Base-by-base conservation (phyloP, 1,284 basidiomycete species). In the Cerioporus squamosus region DNA sequence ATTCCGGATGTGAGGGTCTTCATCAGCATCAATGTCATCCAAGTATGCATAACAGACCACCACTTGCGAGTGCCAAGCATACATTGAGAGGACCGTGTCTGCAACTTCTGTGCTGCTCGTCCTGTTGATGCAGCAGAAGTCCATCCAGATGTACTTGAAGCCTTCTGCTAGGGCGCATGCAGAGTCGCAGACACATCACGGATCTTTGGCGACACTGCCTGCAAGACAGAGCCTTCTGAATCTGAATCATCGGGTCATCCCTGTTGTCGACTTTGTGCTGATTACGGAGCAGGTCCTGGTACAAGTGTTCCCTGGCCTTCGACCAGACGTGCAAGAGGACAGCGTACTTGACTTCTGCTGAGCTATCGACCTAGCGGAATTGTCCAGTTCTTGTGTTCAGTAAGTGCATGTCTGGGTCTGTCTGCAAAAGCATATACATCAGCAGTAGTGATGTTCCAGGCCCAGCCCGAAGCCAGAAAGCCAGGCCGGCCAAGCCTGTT, bases 61-160 rank as follows among this genome's bases (percentile, higher is more conserved):
- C 18, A 44, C 29, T 3, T 24, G 22, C 6, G 8, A 17, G 33
- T 53, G 46, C 52, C 52, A 53, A 6, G 24, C 12, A 22, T 29
- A 51, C 50, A 22, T 38, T 9, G 50, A 42, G 50, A 29, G 42
- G 17, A 39, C 24, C 22, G 52, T 36, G 7, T 53, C 52, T 9
- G 52, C 45, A 7, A 53, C 26, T 29, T 53, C 44, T 0, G 44
- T 10, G 40, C 44, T 47, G 52, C 44, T 53, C 20, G 52, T 36
- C 44, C 36, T 53, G 44, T 53, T 44, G 44, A 53, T 53, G 44
- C 52, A 53, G 52, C 52, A 53, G 20, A 36, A 46, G 52, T 53
- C 52, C 8, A 53, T 39, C 52, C 52, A 53, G 31, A 53, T 39
- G 23, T 18, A 53, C 7, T 44, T 29, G 51, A 26, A 26, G 7